Evolutionary conservation across 352 stramenopile genomes (phyloP).

Genomic region (Globisporangium barbulae): DNA sequence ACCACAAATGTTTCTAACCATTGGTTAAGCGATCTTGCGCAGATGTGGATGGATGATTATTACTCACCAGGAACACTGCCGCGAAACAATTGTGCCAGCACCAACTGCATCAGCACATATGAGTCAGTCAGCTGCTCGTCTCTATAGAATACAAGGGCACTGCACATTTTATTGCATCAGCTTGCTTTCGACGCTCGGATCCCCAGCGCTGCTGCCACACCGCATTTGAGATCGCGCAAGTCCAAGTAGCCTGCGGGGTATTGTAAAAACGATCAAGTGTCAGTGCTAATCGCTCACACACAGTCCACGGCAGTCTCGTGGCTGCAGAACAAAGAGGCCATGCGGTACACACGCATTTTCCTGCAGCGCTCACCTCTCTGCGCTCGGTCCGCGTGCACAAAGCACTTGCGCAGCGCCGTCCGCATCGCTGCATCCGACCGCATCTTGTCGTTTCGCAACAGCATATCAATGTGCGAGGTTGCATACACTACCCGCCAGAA

Average conservation of each 20-base stretch:
- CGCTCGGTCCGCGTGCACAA: slow-evolving; percentile 36
- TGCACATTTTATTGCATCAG: background rate
- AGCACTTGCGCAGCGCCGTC: slow-evolving; percentile 34
- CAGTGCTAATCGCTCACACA: background rate
- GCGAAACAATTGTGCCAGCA: slow-evolving; percentile 60
- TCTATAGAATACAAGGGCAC: background rate
- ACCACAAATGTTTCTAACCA: too few relatives aligned
- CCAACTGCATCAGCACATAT: slow-evolving; percentile 24
- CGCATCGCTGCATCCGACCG: background rate
- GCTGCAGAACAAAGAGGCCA: background rate
- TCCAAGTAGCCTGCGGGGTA: slow-evolving; percentile 31
- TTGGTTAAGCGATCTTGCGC: too few relatives aligned
- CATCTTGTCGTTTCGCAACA: background rate
- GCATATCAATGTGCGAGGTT: background rate
- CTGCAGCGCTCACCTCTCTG: slow-evolving; percentile 28
- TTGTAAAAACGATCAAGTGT: background rate
- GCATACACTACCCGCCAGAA: background rate
- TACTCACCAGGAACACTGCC: slow-evolving; percentile 12
- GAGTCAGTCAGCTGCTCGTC: background rate
- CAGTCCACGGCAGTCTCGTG: background rate
- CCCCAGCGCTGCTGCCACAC: slow-evolving; percentile 53
- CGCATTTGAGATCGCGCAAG: slow-evolving; percentile 61
- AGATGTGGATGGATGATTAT: too few relatives aligned
- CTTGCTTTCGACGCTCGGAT: slow-evolving; percentile 60
- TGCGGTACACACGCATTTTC: background rate